Conservation (phyloP, 106 monocot species). For the Platanthera zijinensis region DNA sequence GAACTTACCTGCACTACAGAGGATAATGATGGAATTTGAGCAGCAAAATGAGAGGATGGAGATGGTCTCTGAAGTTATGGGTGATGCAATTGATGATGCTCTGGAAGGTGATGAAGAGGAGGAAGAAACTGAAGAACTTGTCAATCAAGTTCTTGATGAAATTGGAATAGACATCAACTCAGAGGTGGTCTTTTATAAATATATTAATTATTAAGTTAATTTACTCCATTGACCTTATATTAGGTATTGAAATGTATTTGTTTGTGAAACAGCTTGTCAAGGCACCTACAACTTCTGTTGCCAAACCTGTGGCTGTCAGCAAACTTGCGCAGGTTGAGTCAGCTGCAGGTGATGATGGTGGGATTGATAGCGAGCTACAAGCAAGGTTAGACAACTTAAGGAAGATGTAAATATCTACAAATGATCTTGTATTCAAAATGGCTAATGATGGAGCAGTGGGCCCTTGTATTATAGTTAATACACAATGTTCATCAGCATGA, state of each 20-base stretch:
- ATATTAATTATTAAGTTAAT: neutral
- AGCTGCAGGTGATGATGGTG: constrained; percentile 29
- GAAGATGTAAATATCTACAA: constrained; percentile 51
- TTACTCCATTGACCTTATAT: neutral
- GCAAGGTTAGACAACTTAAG: constrained; percentile 81
- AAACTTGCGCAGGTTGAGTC: constrained; percentile 73
- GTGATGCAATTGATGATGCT: constrained; percentile 94
- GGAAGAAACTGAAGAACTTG: constrained; percentile 88
- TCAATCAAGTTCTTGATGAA: constrained; percentile 90
- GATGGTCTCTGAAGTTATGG: constrained; percentile 78
- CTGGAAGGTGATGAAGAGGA: constrained; percentile 96
- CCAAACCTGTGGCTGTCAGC: constrained; percentile 28
- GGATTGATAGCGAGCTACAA: constrained; percentile 77
- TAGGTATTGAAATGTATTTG: neutral
- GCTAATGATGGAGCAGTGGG: neutral
- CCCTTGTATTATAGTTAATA: constrained; percentile 1
- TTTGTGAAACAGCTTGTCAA: constrained; percentile 59
- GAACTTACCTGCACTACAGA: constrained; percentile 90
- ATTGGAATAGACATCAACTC: constrained; percentile 85
- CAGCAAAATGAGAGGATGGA: constrained; percentile 95
- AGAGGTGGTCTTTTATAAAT: constrained; percentile 32
- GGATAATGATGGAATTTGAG: constrained; percentile 96
- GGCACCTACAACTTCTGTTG: constrained; percentile 55
- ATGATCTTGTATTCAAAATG: neutral
- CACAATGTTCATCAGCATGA: neutral